These are phyloP conservation scores for Solanum medicagineum DNA, from an alignment of 257 asterid species.

Conservation along the genomic window DNA sequence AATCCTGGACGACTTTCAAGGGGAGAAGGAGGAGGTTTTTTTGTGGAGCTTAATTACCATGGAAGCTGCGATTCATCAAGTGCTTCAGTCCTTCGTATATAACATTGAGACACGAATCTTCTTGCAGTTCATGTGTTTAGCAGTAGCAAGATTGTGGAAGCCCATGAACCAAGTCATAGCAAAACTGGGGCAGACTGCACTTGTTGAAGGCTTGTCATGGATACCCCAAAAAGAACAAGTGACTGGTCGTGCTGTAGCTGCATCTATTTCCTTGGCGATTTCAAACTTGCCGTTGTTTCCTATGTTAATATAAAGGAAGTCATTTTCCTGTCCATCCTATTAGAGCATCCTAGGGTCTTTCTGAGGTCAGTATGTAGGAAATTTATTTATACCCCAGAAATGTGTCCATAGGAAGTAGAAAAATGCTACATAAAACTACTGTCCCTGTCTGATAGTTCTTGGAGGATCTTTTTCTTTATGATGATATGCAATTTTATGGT, in stretches of 20 bases:
- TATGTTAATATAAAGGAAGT: neutral
- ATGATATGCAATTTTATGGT: neutral
- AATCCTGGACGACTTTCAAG: constrained; percentile 93
- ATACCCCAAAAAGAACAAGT: neutral
- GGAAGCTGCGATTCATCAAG: constrained; percentile 45
- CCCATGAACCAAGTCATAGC: neutral
- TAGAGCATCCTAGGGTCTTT: neutral
- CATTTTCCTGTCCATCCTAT: neutral
- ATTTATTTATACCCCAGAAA: neutral
- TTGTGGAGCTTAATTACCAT: constrained; percentile 65
- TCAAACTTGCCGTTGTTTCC: neutral
- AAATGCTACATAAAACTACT: neutral
- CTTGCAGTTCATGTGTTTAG: neutral
- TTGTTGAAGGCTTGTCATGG: neutral
- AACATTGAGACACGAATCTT: neutral
- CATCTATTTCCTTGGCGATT: neutral
- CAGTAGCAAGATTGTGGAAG: neutral
- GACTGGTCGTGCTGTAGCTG: neutral
- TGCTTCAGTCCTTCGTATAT: constrained; percentile 76
- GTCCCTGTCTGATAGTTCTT: neutral
- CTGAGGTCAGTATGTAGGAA: neutral
- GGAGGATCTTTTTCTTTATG: neutral
- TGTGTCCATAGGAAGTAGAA: neutral
- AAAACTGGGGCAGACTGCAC: neutral
- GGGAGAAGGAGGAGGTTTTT: constrained; percentile 98